These are phyloP conservation scores for Thinopyrum elongatum DNA, from an alignment of 176 grass and related monocot species.

Conservation along the genomic window DNA sequence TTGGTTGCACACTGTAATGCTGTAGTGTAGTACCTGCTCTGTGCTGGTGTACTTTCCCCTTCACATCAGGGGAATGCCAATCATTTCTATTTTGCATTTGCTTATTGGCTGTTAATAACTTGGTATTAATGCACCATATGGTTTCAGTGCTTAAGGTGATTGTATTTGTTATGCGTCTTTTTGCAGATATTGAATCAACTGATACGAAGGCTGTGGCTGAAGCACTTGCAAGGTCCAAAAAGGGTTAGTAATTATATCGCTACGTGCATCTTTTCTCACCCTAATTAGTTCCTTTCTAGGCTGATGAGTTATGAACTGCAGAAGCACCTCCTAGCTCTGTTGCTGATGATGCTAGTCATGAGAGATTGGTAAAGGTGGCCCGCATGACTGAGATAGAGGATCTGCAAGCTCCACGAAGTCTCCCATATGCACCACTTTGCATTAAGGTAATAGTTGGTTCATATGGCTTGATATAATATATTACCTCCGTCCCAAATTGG, in stretches of 20 bases:
- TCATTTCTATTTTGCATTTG: slow-evolving; percentile 6
- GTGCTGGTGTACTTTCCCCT: not conserved
- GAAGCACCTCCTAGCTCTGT: slow-evolving; percentile 49
- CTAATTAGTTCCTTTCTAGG: slow-evolving; percentile 1
- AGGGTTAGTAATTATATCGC: slow-evolving; percentile 53
- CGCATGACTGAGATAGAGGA: slow-evolving; percentile 95
- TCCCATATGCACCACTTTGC: slow-evolving; percentile 70
- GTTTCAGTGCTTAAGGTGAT: not conserved
- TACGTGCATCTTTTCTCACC: slow-evolving; percentile 13
- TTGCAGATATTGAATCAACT: slow-evolving; percentile 75
- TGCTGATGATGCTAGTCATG: slow-evolving; percentile 59
- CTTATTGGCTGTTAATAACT: not conserved
- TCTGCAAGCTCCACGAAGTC: slow-evolving; percentile 58
- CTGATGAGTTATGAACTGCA: slow-evolving; percentile 40
- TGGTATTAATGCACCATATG: not conserved
- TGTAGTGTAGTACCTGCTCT: not conserved
- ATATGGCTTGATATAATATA: slow-evolving; percentile 1
- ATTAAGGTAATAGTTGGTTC: slow-evolving; percentile 63
- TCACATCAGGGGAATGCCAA: not conserved
- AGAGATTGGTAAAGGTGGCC: slow-evolving; percentile 58
- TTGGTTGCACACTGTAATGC: not conserved
- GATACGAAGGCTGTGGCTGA: slow-evolving; percentile 79
- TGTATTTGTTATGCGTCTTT: slow-evolving; percentile 22
- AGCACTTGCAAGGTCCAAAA: slow-evolving; percentile 85
- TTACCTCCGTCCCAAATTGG: no score